Conservation (phyloP, 2,329 filamentous ascomycete species). For the Monilinia fructicola region DNA sequence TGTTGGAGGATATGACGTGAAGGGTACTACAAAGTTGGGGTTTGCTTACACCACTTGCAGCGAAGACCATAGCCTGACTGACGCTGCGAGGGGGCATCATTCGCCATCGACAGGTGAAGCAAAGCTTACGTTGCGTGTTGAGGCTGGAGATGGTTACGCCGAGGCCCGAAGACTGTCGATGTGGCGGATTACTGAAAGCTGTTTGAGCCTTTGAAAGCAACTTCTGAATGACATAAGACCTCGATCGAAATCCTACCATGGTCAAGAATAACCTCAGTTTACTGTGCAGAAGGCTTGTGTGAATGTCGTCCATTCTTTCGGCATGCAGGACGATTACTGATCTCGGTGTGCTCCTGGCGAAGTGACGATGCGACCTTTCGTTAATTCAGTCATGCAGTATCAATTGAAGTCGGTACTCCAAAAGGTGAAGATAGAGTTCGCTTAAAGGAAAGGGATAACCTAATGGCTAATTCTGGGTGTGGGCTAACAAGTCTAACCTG, state of each 20-base stretch:
- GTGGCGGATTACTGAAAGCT: slow-evolving; percentile 10
- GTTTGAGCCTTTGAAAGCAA: background rate
- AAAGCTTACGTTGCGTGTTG: background rate
- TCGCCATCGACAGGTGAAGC: too few species aligned
- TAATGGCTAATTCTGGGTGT: background rate
- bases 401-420: background rate
- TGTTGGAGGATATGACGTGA: background rate
- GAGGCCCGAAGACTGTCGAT: background rate
- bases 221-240: slow-evolving; percentile 5
- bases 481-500: background rate
- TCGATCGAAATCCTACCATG: background rate
- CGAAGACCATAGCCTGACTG: background rate
- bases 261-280: background rate
- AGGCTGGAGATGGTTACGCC: background rate
- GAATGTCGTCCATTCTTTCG: background rate
- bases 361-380: background rate
- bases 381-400: background rate
- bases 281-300: background rate
- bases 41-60: slow-evolving; percentile 7
- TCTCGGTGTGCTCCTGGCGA: background rate
- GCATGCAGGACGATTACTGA: background rate
- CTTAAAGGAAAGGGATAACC: background rate
- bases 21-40: background rate
- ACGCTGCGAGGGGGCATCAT: too few species aligned
- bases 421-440: background rate